Evolutionary conservation across 768 basidiomycete genomes (phyloP).

Genomic region (Leccinellum rugosiceps): DNA sequence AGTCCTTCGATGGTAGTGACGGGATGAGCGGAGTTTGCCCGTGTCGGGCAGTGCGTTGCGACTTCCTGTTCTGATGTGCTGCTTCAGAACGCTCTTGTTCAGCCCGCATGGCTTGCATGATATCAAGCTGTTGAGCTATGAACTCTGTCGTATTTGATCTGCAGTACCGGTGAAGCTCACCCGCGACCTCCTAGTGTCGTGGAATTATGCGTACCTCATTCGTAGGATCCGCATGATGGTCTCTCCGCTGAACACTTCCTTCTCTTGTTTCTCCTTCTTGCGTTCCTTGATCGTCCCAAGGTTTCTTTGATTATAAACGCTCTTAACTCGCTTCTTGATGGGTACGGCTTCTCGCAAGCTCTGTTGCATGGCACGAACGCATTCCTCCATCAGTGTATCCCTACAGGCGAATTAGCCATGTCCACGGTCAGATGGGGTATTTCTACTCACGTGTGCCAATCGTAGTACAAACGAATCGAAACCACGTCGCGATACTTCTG

Average conservation of each 20-base stretch:
- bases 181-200: not conserved
- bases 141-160: constrained; percentile 84
- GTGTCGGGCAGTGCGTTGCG: constrained; percentile 47
- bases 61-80: constrained; percentile 55
- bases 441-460: constrained; percentile 80
- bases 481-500: constrained; percentile 91
- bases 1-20: constrained; percentile 24
- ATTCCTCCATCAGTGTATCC: constrained; percentile 89
- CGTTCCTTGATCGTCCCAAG: constrained; percentile 93
- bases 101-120: constrained; percentile 76
- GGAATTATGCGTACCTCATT: constrained; percentile 69
- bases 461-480: constrained; percentile 91
- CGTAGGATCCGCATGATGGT: constrained; percentile 92
- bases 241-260: constrained; percentile 75
- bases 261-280: constrained; percentile 84
- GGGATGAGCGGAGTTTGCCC: constrained; percentile 27
- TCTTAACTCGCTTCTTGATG: constrained; percentile 87
- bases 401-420: constrained; percentile 35
- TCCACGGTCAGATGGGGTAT: not conserved
- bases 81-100: constrained; percentile 76
- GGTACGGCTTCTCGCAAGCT: constrained; percentile 70
- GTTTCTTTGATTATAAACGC: constrained; percentile 88
- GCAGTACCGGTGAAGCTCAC: constrained; percentile 6
- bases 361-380: constrained; percentile 92
- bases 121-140: constrained; percentile 81